phyloP scores from a whole-genome alignment of 768 basidiomycete genomes.

The Boletus patriciae region DNA sequence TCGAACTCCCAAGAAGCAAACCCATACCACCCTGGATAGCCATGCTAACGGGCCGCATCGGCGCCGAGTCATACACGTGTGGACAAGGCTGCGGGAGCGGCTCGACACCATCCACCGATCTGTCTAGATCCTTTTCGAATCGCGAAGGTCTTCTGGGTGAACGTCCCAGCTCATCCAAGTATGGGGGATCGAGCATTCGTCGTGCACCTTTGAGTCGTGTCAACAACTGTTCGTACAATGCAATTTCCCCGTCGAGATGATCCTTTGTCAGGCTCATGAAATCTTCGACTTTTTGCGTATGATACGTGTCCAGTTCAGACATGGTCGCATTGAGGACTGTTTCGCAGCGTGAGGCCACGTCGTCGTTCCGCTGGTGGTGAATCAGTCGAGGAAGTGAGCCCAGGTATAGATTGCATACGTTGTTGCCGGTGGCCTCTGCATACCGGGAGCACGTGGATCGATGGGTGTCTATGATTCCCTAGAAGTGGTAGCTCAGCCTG shows the following conservation, averaged over 20 bases:
- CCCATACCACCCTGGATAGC: constrained; percentile 75
- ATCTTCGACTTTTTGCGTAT: constrained; percentile 71
- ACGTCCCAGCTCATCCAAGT: constrained; percentile 47
- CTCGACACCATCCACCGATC: constrained; percentile 44
- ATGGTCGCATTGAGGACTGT: constrained; percentile 86
- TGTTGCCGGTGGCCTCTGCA: constrained; percentile 46
- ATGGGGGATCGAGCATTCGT: constrained; percentile 48
- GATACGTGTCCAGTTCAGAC: constrained; percentile 84
- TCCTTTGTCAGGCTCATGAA: constrained; percentile 58
- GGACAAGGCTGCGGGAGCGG: constrained; percentile 71
- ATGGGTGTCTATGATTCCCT: constrained; percentile 79
- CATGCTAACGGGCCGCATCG: constrained; percentile 72
- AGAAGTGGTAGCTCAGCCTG: not conserved
- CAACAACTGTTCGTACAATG: constrained; percentile 70
- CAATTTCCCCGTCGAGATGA: constrained; percentile 78
- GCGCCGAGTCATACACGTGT: constrained; percentile 74
- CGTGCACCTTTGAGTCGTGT: constrained; percentile 59
- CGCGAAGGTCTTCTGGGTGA: constrained; percentile 65
- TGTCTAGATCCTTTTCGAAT: constrained; percentile 71
- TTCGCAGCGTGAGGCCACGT: constrained; percentile 74
- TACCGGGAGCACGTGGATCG: constrained; percentile 66
- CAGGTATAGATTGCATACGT: constrained; percentile 14
- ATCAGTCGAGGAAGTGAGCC: constrained; percentile 1
- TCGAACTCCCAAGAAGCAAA: constrained; percentile 49
- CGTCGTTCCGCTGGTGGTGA: constrained; percentile 53